phyloP scores from a whole-genome alignment of 2,329 filamentous ascomycete genomes.

The Macrophomina tecta region DNA sequence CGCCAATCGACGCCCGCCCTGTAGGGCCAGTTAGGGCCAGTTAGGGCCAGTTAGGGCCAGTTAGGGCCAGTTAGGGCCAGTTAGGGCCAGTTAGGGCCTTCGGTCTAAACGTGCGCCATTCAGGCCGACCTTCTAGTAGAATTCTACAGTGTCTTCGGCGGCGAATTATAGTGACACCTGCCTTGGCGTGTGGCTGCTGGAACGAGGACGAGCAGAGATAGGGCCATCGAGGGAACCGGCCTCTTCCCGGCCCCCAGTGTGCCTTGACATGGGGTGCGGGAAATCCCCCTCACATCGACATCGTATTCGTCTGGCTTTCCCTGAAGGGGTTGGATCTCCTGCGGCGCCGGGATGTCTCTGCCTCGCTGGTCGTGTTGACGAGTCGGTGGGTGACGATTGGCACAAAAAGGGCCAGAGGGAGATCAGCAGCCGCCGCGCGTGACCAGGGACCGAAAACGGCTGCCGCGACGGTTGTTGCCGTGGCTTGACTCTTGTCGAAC shows the following conservation, averaged over 20 bases:
- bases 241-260: neutral
- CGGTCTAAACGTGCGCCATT: neutral
- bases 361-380: neutral
- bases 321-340: neutral
- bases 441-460: constrained; percentile 4
- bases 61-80: constrained; percentile 1
- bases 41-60: neutral
- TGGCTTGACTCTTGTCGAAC: neutral
- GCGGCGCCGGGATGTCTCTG: neutral
- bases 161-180: neutral
- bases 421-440: constrained; percentile 23
- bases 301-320: constrained; percentile 21
- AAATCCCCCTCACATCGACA: constrained; percentile 11
- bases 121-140: constrained; percentile 2
- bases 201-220: neutral
- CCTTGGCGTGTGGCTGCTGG: neutral
- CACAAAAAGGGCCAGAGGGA: neutral
- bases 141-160: neutral
- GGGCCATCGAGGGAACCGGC: neutral
- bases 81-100: neutral
- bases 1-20: neutral
- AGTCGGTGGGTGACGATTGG: neutral
- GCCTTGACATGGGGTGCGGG: constrained; percentile 4
- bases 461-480: constrained; percentile 17
- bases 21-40: constrained; percentile 4